Percentiles rank a stretch among this genome's conserved stretches.
Conservation (phyloP, 2,329 filamentous ascomycete genomes). For the Magnaporthales sp. region DNA sequence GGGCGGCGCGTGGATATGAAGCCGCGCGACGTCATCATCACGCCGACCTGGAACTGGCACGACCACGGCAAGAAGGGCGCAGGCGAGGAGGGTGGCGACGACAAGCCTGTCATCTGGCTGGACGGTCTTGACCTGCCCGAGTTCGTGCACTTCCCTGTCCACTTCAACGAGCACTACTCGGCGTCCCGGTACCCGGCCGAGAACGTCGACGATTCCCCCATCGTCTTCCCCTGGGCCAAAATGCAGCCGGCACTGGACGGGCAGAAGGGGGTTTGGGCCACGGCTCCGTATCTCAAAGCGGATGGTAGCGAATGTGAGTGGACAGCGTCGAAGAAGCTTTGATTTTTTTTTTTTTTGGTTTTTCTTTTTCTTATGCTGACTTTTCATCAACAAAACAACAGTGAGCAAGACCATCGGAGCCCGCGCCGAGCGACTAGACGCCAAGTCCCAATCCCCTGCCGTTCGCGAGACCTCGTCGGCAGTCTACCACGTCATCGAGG, state of each 20-base stretch:
- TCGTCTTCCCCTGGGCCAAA: conserved; percentile 38
- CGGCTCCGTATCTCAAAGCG: conserved; percentile 21
- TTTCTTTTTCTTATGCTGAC: too few species aligned
- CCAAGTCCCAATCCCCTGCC: conserved; percentile 23
- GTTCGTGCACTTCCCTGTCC: conserved; percentile 39
- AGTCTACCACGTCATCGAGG: conserved; percentile 45
- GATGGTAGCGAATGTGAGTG: conserved; percentile 21
- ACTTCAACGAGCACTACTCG: conserved; percentile 41
- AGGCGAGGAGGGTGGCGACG: too few species aligned
- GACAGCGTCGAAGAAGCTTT: too few species aligned
- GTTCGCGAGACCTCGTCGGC: conserved; percentile 40
- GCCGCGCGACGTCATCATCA: conserved; percentile 44
- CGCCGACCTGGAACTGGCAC: conserved; percentile 47
- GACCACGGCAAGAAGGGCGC: conserved; percentile 46
- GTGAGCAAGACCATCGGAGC: conserved; percentile 37
- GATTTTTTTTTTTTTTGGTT: neutral
- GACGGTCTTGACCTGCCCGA: conserved; percentile 43
- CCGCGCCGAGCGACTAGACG: conserved; percentile 33
- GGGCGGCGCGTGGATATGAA: conserved; percentile 38
- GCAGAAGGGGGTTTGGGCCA: conserved; percentile 16
- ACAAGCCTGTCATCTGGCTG: conserved; percentile 50
- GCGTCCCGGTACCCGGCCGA: conserved; percentile 31
- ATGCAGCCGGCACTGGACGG: conserved; percentile 34
- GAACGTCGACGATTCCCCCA: conserved; percentile 26
- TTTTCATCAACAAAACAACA: conserved; percentile 12